phyloP scores from a whole-genome alignment of 768 basidiomycete genomes.

The Amanita thiersii region DNA sequence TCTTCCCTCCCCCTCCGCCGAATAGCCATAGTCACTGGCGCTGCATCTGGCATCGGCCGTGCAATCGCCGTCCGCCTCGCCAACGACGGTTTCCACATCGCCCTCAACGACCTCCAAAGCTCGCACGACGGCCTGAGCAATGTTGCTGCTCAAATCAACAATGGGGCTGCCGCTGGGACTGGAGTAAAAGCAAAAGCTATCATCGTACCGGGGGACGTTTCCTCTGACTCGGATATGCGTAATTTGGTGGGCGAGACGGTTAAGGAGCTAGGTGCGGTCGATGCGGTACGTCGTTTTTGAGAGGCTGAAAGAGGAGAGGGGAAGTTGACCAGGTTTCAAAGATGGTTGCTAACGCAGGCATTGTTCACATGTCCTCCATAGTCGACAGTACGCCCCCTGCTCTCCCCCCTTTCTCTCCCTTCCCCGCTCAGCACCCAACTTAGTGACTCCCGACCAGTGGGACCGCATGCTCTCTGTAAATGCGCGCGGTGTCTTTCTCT shows the following conservation, averaged over 20 bases:
- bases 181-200: neutral
- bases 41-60: constrained; percentile 1
- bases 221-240: constrained; percentile 16
- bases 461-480: constrained; percentile 21
- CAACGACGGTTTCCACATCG: constrained; percentile 1
- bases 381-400: constrained; percentile 9
- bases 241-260: constrained; percentile 16
- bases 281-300: constrained; percentile 22
- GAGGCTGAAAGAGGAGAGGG: neutral
- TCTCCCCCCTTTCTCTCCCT: neutral
- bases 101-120: neutral
- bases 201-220: constrained; percentile 10
- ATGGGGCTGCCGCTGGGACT: neutral
- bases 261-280: constrained; percentile 16
- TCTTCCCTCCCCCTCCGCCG: too few species aligned
- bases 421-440: neutral
- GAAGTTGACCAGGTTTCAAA: constrained; percentile 5
- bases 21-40: neutral
- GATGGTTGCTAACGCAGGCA: constrained; percentile 26
- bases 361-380: constrained; percentile 7
- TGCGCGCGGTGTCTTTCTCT: constrained; percentile 23
- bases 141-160: neutral
- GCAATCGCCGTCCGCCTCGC: neutral
- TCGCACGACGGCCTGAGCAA: neutral
- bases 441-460: constrained; percentile 16